Percentiles rank a stretch among this genome's conserved stretches.
phyloP scores from a whole-genome alignment of 2,329 filamentous ascomycete genomes.

The Harringtonia lauricola region DNA sequence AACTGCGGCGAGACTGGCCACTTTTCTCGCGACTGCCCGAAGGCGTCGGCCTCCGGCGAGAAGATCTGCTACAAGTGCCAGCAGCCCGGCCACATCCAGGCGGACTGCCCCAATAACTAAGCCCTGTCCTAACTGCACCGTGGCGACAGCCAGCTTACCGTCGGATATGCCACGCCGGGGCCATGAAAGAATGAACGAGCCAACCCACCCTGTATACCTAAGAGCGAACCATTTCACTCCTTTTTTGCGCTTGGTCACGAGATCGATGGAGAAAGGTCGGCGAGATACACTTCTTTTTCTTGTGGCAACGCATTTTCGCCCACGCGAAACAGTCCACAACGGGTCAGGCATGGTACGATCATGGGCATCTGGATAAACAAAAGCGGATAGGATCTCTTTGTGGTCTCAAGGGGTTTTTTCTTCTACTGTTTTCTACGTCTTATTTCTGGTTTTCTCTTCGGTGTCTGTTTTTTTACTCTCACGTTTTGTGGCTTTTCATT shows the following conservation, averaged over 20 bases:
- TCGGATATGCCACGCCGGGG: slow-evolving; percentile 5
- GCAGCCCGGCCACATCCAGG: slow-evolving; percentile 79
- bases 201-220: slow-evolving; percentile 7
- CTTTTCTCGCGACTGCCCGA: slow-evolving; percentile 90
- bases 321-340: slow-evolving; percentile 15
- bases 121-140: too few species aligned
- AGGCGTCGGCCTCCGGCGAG: slow-evolving; percentile 76
- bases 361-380: slow-evolving; percentile 21
- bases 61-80: slow-evolving; percentile 98
- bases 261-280: slow-evolving; percentile 14
- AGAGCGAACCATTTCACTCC: slow-evolving; percentile 4
- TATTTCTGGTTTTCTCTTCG: slow-evolving; percentile 3
- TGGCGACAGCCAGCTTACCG: slow-evolving; percentile 8
- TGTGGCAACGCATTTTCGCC: slow-evolving; percentile 14
- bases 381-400: slow-evolving; percentile 12
- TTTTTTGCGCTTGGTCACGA: slow-evolving; percentile 10
- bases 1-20: slow-evolving; percentile 94
- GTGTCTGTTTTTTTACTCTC: background rate
- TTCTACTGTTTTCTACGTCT: slow-evolving; percentile 8
- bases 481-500: background rate
- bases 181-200: slow-evolving; percentile 8
- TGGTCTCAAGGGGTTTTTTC: slow-evolving; percentile 6
- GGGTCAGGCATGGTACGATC: slow-evolving; percentile 17
- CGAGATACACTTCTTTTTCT: slow-evolving; percentile 18
- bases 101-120: slow-evolving; percentile 78